Percentiles rank a stretch among this genome's conserved stretches.
phyloP scores from a whole-genome alignment of 768 basidiomycete species.

The Lactarius sp. region DNA sequence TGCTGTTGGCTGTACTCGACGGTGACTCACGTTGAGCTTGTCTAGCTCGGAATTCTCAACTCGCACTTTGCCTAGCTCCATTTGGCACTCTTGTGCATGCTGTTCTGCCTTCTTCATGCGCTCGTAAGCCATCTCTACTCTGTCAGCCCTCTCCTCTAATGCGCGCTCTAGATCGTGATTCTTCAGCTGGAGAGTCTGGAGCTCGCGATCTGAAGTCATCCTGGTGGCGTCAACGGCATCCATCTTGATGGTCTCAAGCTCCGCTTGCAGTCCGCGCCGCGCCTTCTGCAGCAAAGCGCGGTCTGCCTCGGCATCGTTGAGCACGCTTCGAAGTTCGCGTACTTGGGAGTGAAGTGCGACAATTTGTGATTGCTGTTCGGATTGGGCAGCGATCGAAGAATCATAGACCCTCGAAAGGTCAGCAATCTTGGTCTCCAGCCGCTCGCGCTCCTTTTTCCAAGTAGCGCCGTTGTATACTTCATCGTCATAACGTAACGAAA shows the following conservation, averaged over 20 bases:
- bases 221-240: slow-evolving; percentile 67
- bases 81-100: slow-evolving; percentile 67
- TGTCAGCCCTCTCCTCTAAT: slow-evolving; percentile 73
- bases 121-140: slow-evolving; percentile 64
- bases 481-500: slow-evolving; percentile 70
- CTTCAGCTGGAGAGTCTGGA: slow-evolving; percentile 70
- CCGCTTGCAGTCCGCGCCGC: slow-evolving; percentile 71
- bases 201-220: slow-evolving; percentile 65
- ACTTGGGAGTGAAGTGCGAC: slow-evolving; percentile 82
- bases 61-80: slow-evolving; percentile 68
- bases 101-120: slow-evolving; percentile 79
- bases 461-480: slow-evolving; percentile 72
- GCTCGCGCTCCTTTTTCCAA: slow-evolving; percentile 87
- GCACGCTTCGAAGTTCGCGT: slow-evolving; percentile 69
- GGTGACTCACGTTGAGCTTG: slow-evolving; percentile 57
- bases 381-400: slow-evolving; percentile 60
- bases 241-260: slow-evolving; percentile 74
- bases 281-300: slow-evolving; percentile 76
- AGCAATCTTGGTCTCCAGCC: slow-evolving; percentile 74
- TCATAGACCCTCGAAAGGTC: slow-evolving; percentile 76
- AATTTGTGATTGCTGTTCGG: slow-evolving; percentile 81
- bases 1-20: slow-evolving; percentile 19
- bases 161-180: slow-evolving; percentile 79
- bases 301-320: slow-evolving; percentile 85
- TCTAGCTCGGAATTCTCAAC: slow-evolving; percentile 83